Evolutionary conservation across 805 yeast genomes (phyloP), one percentile per base, ranked within the genome.

Genomic region (Candida pseudofarinosa): DNA sequence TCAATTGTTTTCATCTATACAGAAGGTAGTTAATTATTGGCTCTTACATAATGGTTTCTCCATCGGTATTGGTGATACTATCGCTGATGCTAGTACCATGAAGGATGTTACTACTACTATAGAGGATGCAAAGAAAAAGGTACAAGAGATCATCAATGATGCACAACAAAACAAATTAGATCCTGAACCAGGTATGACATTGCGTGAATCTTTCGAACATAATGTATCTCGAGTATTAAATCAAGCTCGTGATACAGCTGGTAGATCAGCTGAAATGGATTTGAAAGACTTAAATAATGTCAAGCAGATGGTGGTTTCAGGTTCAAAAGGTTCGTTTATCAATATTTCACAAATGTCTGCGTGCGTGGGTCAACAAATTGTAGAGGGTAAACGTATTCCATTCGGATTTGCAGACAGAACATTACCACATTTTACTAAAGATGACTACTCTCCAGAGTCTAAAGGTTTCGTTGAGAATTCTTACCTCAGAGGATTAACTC

Each of bases 281-380:
- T 80, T 93, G 74, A 91, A 90, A 63, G 96, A 90, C 58, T 75
- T 85, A 52, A 93, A 93, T 63, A 91, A 91, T 59, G 99, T 93
- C 53, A 93, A 93, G 63, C 99, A 93, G 75, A 93, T 93, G 99
- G 99, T 93, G 39, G 85, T 91, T 51, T 93, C 99, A 12, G 99
- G 99, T 59, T 93, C 99, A 26, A 93, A 93, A 70, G 99, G 99
- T 76, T 93, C 99, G 13, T 93, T 91, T 66, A 93, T 93, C 66
- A 93, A 93, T 65, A 93, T 93, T 63, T 95, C 99, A 18, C 98
- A 90, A 72, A 93, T 93, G 99, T 89, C 97, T 33, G 99, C 99
- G 8, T 93, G 99, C 85, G 99, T 93, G 20, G 99, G 99, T 57
- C 99, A 93, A 69, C 99, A 93, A 65, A 93, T 95, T 69, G 99